Base-by-base conservation (phyloP, 805 yeast genomes). In the Priceomyces haplophilus region DNA sequence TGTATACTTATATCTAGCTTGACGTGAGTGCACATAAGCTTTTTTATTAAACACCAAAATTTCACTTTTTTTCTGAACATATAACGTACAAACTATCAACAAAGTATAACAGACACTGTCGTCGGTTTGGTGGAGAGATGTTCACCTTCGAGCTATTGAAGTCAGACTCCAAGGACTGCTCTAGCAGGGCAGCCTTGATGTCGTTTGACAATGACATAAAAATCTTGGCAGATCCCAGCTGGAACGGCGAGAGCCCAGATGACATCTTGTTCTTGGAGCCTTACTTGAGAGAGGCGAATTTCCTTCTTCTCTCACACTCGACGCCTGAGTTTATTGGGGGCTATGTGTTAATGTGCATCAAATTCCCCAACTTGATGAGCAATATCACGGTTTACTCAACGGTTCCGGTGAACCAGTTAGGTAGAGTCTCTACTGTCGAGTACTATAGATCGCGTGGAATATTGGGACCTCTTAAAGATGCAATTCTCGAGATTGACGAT, bases 371-470 rank as follows among this genome's bases (percentile, higher is more conserved):
- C 3, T 63, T 88, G 18, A 60, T 70, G 69, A 68, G 82, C 2
- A 69, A 78, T 27, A 77, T 90, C 18, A 88, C 89, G 2, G 84
- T 85, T 0, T 93, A 85, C 58, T 80, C 97, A 0, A 91, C 99
- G 0, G 64, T 88, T n/a, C 98, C 99, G 0, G 85, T 90, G 1
- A 73, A 83, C 10, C 90, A 88, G 54, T 67, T 93, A 55, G 98
- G 97, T 0, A 75, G 95, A 51, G 79, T 88, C 13, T 73, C 95
- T 4, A 84, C 95, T 0, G 78, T 87, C n/a, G 99, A 93, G 52
- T 67, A 78, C 23, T 93, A 89, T 58, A 65, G 95, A 46, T 67
- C 85, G 2, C 62, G 62, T 12, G 96, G 97, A 1, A 56, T 88
- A 0, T 65, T 86, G 31, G 97, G 97, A 0, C 91, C 96, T 0